These are phyloP conservation scores for Colletotrichum sidae DNA, from an alignment of 2,329 filamentous ascomycete genomes.

Conservation along the genomic window DNA sequence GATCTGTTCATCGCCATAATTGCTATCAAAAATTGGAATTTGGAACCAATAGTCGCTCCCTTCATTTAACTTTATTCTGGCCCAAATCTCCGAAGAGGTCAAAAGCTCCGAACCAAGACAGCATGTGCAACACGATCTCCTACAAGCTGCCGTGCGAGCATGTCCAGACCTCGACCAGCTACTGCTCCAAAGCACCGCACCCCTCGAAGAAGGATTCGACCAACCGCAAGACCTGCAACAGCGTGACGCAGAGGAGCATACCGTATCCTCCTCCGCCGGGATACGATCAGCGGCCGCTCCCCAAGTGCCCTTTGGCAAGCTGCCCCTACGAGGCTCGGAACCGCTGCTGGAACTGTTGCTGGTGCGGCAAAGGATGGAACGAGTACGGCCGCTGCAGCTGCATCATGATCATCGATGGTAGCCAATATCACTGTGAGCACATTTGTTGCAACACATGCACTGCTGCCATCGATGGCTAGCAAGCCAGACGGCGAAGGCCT, in stretches of 20 bases:
- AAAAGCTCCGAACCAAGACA: constrained; percentile 21
- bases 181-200: constrained; percentile 56
- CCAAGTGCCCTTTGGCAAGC: constrained; percentile 57
- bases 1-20: too few species aligned
- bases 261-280: constrained; percentile 61
- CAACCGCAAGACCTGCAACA: constrained; percentile 54
- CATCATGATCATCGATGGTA: constrained; percentile 64
- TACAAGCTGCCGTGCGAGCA: constrained; percentile 65
- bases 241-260: constrained; percentile 55
- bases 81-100: background rate
- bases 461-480: constrained; percentile 49
- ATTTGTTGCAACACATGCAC: constrained; percentile 65
- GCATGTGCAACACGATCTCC: constrained; percentile 62
- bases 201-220: constrained; percentile 40
- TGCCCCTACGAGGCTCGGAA: constrained; percentile 64
- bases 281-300: constrained; percentile 47
- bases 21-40: too few species aligned
- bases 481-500: too few species aligned
- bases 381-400: constrained; percentile 61
- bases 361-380: constrained; percentile 67
- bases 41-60: background rate
- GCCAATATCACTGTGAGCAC: constrained; percentile 63
- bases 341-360: constrained; percentile 66
- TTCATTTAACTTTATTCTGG: background rate
- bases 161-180: constrained; percentile 56